Percentiles rank a stretch among this genome's conserved stretches.
phyloP scores from a whole-genome alignment of 2,329 filamentous ascomycete genomes.

The Zymoseptoria tritici region DNA sequence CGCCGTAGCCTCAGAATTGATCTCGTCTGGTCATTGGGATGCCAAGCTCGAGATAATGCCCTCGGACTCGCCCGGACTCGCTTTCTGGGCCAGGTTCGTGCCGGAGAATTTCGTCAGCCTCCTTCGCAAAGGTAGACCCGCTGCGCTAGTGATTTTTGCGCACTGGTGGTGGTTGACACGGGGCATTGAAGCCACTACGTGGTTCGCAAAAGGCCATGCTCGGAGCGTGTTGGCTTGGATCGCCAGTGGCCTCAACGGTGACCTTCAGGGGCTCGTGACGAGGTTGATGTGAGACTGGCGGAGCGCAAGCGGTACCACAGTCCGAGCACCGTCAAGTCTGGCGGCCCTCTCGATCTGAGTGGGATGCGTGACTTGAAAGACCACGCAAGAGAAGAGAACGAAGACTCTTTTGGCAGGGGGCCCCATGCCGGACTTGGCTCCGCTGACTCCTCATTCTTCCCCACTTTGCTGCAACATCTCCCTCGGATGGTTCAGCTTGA shows the following conservation, averaged over 20 bases:
- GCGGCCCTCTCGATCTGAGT: neutral
- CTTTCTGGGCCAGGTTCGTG: conserved; percentile 7
- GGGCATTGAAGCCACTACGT: conserved; percentile 1
- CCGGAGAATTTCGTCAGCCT: conserved; percentile 6
- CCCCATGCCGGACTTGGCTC: neutral
- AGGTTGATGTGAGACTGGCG: neutral
- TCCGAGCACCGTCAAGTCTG: neutral
- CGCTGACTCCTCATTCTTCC: neutral
- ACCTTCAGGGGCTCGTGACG: neutral
- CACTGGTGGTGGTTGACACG: conserved; percentile 3
- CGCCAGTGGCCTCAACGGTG: neutral
- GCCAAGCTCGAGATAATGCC: neutral
- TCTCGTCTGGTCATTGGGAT: neutral
- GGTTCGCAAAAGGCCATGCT: neutral
- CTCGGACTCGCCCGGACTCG: neutral
- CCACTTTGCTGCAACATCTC: neutral
- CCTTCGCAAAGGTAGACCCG: neutral
- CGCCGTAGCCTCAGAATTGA: neutral
- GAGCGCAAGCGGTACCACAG: neutral
- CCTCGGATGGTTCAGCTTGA: neutral
- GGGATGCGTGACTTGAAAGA: neutral
- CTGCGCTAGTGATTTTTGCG: conserved; percentile 7
- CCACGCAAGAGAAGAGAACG: neutral
- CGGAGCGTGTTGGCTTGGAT: neutral
- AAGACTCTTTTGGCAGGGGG: neutral